These are phyloP conservation scores for Aspergillus unguis DNA, from an alignment of 2,329 filamentous ascomycete species.

Conservation along the genomic window DNA sequence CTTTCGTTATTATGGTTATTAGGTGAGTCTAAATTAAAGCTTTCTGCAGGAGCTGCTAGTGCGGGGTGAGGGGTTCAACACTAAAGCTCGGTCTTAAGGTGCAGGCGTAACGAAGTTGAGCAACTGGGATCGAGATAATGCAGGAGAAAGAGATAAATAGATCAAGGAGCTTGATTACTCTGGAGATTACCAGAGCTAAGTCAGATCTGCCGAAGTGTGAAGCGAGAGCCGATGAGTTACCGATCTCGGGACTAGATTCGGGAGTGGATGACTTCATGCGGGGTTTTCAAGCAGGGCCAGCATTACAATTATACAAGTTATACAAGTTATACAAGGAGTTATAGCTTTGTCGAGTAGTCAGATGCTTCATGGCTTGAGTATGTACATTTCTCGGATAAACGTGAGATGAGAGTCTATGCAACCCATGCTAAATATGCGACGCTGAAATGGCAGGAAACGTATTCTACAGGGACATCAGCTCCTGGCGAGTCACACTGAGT, in stretches of 20 bases:
- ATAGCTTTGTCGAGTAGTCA: background rate
- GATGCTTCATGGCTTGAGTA: background rate
- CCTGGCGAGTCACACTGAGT: background rate
- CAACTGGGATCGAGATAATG: too few species aligned
- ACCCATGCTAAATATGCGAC: background rate
- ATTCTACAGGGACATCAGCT: background rate
- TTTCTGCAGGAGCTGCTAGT: background rate
- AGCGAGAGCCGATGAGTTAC: conserved; percentile 22
- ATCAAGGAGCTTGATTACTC: background rate
- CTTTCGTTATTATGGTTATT: too few species aligned
- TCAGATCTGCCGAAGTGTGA: conserved; percentile 20
- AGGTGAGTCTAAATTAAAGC: background rate
- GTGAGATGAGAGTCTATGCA: background rate
- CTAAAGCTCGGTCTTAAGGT: too few species aligned
- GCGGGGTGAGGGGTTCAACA: background rate
- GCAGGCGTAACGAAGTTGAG: too few species aligned
- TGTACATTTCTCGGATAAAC: conserved; percentile 1
- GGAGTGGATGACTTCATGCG: conserved; percentile 3
- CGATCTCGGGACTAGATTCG: conserved; percentile 11
- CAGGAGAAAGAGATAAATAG: background rate
- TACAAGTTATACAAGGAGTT: background rate
- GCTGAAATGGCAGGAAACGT: background rate
- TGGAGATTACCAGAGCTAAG: background rate
- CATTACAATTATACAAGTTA: too few species aligned
- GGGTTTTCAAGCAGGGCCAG: background rate